Base-by-base conservation (phyloP, 2,329 filamentous ascomycete genomes). In the Elsinoe arachidis region DNA sequence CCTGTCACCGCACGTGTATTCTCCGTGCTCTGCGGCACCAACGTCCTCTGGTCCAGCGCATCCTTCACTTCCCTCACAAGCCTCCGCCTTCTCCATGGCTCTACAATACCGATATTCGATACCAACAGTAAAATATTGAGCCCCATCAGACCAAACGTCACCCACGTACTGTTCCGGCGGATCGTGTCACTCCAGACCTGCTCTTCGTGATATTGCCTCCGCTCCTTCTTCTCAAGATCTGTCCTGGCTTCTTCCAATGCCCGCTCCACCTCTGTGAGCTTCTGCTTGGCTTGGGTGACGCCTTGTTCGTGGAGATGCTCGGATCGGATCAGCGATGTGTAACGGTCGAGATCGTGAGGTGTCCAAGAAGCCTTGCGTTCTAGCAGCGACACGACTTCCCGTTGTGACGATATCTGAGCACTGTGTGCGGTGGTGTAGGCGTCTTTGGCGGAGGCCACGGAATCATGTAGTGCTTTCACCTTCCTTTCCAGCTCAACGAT, bases 171-270 rank as follows among this genome's bases (percentile, higher is more conserved):
- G 78, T 96, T 96, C 63, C 93, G 80, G 35, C 93, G 81, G 69
- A 99, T 99, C 65, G 95, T 92, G 70, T 99, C 93, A 68, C 89
- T 95, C 93, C 93, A 99, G 58, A 99, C 95, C 75, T 99, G 93
- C 76, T 99, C 93, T 74, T 99, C 93, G 71, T 99, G 93, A 72
- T 99, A 99, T 60, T 95, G 83, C 61, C 87, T 87, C 54, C 96
- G 77, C 65, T 97, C 96, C 53, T 86, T 84, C 61, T 86, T 84
- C 68, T 87, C 92, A 56, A 99, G 76, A 65, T 85, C 81, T 55
- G 84, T 82, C 57, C 85, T 82, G 0, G 90, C 81, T 61, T 87
- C 85, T 72, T 96, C 88, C 60, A 95, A 84, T 33, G 88, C 83
- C 44, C 81, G 80, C 74, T 99, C 93, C 1, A 89, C 85, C 59